Conservation (phyloP, 2,329 filamentous ascomycete genomes). For the Clarireedia hainanense region DNA sequence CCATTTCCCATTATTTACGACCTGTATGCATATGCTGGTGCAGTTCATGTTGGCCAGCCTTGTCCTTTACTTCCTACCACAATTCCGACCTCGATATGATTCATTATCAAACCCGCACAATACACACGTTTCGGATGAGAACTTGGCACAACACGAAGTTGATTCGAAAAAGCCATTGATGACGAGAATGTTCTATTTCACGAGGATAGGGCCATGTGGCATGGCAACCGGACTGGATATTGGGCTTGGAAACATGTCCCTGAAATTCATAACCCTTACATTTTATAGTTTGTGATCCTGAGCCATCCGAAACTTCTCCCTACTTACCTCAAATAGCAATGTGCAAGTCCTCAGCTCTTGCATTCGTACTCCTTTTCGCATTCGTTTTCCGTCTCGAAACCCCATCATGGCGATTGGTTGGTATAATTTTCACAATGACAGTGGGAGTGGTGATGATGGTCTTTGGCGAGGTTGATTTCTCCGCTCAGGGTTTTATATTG, state of each 20-base stretch:
- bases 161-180: constrained; percentile 49
- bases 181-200: constrained; percentile 86
- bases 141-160: constrained; percentile 24
- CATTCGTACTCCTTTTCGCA: constrained; percentile 91
- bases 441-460: constrained; percentile 96
- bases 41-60: constrained; percentile 75
- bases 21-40: constrained; percentile 89
- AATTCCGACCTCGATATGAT: constrained; percentile 59
- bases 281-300: constrained; percentile 69
- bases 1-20: constrained; percentile 90
- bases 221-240: constrained; percentile 91
- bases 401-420: constrained; percentile 76
- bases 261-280: constrained; percentile 93
- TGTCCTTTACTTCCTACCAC: constrained; percentile 76
- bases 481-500: constrained; percentile 76
- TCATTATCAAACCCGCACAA: constrained; percentile 29
- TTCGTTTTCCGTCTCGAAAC: constrained; percentile 88
- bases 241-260: constrained; percentile 87
- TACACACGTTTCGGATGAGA: constrained; percentile 22
- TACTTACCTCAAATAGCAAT: constrained; percentile 51
- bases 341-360: constrained; percentile 96
- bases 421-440: constrained; percentile 89
- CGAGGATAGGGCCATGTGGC: constrained; percentile 85
- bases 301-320: background rate
- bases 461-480: constrained; percentile 86